Percentiles rank a stretch among this genome's conserved stretches.
Conservation (phyloP, 768 basidiomycete genomes). For the Phylloporus arenicola region DNA sequence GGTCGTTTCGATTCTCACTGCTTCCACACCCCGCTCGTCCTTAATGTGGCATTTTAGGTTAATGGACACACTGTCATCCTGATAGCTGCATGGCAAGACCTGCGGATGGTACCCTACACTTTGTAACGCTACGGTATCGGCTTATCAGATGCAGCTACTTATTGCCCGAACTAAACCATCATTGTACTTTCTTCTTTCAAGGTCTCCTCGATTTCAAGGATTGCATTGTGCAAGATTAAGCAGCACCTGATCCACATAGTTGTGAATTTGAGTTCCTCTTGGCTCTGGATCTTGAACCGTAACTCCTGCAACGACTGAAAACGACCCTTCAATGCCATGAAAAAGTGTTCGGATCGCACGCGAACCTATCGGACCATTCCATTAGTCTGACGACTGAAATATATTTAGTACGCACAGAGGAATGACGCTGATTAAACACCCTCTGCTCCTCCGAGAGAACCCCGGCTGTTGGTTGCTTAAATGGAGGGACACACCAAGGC, state of each 20-base stretch:
- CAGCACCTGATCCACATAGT: constrained; percentile 4
- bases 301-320: constrained; percentile 12
- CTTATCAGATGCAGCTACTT: too few relatives aligned
- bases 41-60: background rate
- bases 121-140: constrained; percentile 1
- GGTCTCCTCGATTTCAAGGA: background rate
- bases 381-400: background rate
- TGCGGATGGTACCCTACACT: background rate
- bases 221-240: constrained; percentile 15
- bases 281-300: constrained; percentile 5
- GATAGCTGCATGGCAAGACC: too few relatives aligned
- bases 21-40: background rate
- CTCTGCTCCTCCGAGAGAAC: constrained; percentile 13
- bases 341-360: constrained; percentile 7
- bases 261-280: background rate
- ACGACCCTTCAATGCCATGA: constrained; percentile 7
- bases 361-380: constrained; percentile 1
- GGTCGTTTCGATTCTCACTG: background rate
- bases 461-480: constrained; percentile 16
- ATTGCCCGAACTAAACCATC: too few relatives aligned
- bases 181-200: too few relatives aligned
- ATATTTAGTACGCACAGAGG: constrained; percentile 9
- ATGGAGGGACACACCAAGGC: constrained; percentile 25
- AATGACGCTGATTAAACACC: constrained; percentile 22
- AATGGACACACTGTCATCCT: too few relatives aligned